phyloP scores from a whole-genome alignment of 2,329 filamentous ascomycete genomes.

The Penicillium janthinellum region DNA sequence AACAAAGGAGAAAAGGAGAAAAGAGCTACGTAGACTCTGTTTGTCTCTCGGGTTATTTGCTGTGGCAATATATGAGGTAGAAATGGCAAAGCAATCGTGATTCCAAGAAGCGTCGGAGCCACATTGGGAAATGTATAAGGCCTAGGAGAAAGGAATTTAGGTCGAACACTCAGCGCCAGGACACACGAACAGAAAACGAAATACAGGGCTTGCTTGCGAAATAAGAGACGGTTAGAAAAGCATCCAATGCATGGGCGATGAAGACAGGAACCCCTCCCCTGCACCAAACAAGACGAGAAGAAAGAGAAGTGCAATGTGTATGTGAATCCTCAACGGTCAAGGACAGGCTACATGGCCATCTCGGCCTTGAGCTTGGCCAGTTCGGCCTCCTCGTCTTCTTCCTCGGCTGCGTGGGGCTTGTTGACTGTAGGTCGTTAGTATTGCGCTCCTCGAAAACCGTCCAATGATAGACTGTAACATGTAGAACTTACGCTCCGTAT shows the following conservation, averaged over 20 bases:
- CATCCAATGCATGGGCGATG: constrained; percentile 22
- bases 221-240: constrained; percentile 10
- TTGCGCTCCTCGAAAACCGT: background rate
- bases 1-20: constrained; percentile 1
- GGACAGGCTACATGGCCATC: constrained; percentile 80
- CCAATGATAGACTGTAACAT: background rate
- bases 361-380: constrained; percentile 90
- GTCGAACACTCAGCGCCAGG: constrained; percentile 7
- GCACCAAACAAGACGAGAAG: constrained; percentile 7
- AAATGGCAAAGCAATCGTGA: background rate
- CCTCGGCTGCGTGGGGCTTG: constrained; percentile 58
- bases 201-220: constrained; percentile 21
- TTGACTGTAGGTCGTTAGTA: constrained; percentile 32
- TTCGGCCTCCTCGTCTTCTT: constrained; percentile 96
- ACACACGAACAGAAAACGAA: constrained; percentile 4
- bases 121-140: constrained; percentile 18
- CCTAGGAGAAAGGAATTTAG: background rate
- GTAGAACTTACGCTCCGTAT: constrained; percentile 70
- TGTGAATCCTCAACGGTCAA: background rate
- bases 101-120: background rate
- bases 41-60: background rate
- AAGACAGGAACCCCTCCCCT: constrained; percentile 10
- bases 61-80: background rate
- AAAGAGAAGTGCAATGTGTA: constrained; percentile 8
- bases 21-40: background rate